Percentiles rank a stretch among this genome's conserved stretches.
Evolutionary conservation across 768 basidiomycete species (phyloP).

Genomic region (Boletales sp.): DNA sequence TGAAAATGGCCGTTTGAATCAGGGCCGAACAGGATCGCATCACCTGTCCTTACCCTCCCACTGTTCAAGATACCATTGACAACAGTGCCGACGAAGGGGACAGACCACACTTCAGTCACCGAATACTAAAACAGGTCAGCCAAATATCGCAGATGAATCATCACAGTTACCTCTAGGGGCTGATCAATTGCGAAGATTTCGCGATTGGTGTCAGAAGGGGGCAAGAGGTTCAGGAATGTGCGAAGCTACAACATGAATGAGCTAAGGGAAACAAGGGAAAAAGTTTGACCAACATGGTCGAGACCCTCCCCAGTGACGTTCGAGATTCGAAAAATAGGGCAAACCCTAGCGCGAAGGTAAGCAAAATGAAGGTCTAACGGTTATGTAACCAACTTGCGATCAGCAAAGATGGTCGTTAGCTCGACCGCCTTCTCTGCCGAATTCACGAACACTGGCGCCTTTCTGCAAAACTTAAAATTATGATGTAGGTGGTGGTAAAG

Average conservation of each 20-base stretch:
- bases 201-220: conserved; percentile 80
- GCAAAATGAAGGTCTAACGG: conserved; percentile 2
- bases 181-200: conserved; percentile 79
- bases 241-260: conserved; percentile 51
- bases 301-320: conserved; percentile 95
- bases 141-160: not conserved
- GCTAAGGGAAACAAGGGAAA: not conserved
- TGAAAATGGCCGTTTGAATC: conserved; percentile 90
- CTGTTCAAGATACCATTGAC: conserved; percentile 81
- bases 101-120: conserved; percentile 84
- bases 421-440: conserved; percentile 79
- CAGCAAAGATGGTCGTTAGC: conserved; percentile 67
- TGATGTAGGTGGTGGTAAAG: not conserved
- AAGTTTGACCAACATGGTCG: conserved; percentile 51
- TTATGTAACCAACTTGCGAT: conserved; percentile 52
- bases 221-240: conserved; percentile 86
- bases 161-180: conserved; percentile 62
- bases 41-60: conserved; percentile 73
- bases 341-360: conserved; percentile 49
- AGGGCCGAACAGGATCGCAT: conserved; percentile 82
- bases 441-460: conserved; percentile 81
- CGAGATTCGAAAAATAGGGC: conserved; percentile 88
- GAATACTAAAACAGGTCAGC: conserved; percentile 54
- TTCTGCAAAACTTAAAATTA: conserved; percentile 41
- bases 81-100: conserved; percentile 82